phyloP scores from a whole-genome alignment of 192 early-diverging fungal species.

The Rhizophagus prolifer region DNA sequence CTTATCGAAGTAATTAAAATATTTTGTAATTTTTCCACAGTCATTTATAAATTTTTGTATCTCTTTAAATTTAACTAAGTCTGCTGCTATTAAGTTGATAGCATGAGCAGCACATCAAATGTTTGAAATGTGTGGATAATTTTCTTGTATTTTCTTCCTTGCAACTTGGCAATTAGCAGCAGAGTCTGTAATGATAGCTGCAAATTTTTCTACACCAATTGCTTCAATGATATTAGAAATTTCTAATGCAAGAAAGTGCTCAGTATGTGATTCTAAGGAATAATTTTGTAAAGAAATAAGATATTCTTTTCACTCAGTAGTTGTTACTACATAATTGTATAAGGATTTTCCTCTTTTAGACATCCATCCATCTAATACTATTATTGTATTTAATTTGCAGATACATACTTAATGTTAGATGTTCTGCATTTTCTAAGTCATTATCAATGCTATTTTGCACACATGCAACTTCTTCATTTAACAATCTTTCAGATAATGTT shows the following conservation, averaged over 20 bases:
- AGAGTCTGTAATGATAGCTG: not conserved
- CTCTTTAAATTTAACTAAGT: not conserved
- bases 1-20: too few species aligned
- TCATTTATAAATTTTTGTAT: not conserved
- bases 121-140: not conserved
- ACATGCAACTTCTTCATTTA: not conserved
- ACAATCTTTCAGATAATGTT: not conserved
- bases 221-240: too few species aligned
- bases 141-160: not conserved
- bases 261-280: too few species aligned
- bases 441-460: not conserved
- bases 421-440: not conserved
- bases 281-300: too few species aligned
- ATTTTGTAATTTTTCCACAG: too few species aligned
- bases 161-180: not conserved
- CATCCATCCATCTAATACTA: not conserved
- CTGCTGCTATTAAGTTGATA: not conserved
- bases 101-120: not conserved
- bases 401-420: slow-evolving; percentile 1
- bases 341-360: not conserved
- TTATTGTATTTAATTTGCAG: not conserved
- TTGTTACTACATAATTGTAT: not conserved
- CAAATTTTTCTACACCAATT: not conserved
- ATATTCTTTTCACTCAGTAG: not conserved
- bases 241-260: too few species aligned